These are phyloP conservation scores for Xenoacremonium recifei DNA, from an alignment of 2,329 filamentous ascomycete genomes.

Conservation along the genomic window DNA sequence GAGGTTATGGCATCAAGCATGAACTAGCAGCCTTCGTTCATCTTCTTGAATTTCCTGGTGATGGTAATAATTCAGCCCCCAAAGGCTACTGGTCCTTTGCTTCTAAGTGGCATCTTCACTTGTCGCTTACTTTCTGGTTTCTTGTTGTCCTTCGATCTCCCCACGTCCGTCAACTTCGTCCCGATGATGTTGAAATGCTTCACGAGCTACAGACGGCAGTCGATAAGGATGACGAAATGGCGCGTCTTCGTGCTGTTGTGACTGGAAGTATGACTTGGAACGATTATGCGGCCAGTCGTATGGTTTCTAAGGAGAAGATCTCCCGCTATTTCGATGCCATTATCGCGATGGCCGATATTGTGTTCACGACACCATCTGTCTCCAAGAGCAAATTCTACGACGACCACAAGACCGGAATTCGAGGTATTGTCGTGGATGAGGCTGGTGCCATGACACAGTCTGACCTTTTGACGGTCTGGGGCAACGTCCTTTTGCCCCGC, in stretches of 20 bases:
- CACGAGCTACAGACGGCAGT: constrained; percentile 3
- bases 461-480: constrained; percentile 20
- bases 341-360: constrained; percentile 5
- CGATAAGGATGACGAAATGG: neutral
- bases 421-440: constrained; percentile 18
- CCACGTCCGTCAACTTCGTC: neutral
- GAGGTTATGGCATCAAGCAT: neutral
- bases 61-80: neutral
- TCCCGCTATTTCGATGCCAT: neutral
- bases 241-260: constrained; percentile 7
- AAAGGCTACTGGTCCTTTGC: neutral
- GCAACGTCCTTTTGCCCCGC: constrained; percentile 20
- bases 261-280: constrained; percentile 2
- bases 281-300: neutral
- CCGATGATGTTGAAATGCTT: constrained; percentile 5
- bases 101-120: constrained; percentile 11
- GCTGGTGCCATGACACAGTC: constrained; percentile 16
- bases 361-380: constrained; percentile 11
- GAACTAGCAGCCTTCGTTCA: constrained; percentile 5
- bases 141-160: constrained; percentile 6
- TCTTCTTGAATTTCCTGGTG: neutral
- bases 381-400: neutral
- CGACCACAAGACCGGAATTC: neutral
- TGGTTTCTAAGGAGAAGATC: neutral
- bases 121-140: constrained; percentile 15